phyloP scores from a whole-genome alignment of 2,329 filamentous ascomycete species.

The Talaromyces sp. region DNA sequence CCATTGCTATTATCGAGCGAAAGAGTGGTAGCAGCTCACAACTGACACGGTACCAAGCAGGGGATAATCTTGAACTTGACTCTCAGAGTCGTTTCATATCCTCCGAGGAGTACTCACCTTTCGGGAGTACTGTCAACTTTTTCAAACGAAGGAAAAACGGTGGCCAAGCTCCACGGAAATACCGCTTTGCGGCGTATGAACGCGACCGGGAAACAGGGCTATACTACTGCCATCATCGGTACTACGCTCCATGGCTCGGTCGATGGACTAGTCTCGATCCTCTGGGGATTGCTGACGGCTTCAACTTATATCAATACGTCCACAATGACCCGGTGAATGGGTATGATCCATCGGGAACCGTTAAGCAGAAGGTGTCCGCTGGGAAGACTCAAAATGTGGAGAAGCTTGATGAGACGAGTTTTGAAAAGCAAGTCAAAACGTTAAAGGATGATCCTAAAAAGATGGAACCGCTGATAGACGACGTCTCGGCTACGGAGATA shows the following conservation, averaged over 20 bases:
- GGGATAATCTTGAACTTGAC: conserved; percentile 22
- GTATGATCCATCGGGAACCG: not conserved
- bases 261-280: conserved; percentile 25
- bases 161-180: conserved; percentile 20
- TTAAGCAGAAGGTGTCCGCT: too few relatives aligned
- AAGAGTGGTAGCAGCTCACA: not conserved
- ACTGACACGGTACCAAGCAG: conserved; percentile 7
- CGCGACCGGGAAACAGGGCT: conserved; percentile 25
- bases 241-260: conserved; percentile 25
- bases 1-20: not conserved
- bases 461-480: too few relatives aligned
- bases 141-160: not conserved
- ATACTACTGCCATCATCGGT: conserved; percentile 23
- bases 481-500: too few relatives aligned
- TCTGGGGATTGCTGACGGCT: conserved; percentile 16
- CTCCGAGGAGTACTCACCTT: conserved; percentile 31
- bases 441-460: too few relatives aligned
- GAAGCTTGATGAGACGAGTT: not conserved
- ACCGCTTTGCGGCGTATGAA: conserved; percentile 22
- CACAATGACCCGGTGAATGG: not conserved
- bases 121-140: conserved; percentile 20
- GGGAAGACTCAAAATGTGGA: too few relatives aligned
- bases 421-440: too few relatives aligned
- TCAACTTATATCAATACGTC: conserved; percentile 19
- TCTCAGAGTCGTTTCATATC: conserved; percentile 22